Percentiles rank a stretch among this genome's conserved stretches.
Evolutionary conservation across 805 yeast genomes (phyloP).

Genomic region (Diddensiella caesifluorescens): DNA sequence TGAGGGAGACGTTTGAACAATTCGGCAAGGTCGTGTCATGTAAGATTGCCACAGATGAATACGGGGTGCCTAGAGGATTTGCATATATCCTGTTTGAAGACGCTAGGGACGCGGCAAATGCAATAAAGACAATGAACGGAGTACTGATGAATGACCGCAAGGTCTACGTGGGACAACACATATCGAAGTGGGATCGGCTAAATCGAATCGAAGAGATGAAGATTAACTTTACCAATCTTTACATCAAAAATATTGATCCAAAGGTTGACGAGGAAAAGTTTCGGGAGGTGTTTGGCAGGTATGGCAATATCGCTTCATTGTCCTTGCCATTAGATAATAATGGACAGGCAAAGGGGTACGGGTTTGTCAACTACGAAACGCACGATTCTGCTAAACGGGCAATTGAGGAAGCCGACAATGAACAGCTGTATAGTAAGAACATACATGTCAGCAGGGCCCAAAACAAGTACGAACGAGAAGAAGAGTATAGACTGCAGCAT

Average conservation of each 20-base stretch:
- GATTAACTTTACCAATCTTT: conserved; percentile 48
- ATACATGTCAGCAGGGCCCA: conserved; percentile 44
- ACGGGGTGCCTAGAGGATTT: conserved; percentile 44
- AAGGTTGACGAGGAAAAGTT: conserved; percentile 37
- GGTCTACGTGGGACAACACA: conserved; percentile 54
- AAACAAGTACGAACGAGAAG: conserved; percentile 34
- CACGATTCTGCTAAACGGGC: conserved; percentile 42
- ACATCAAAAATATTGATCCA: conserved; percentile 47
- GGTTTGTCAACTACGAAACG: conserved; percentile 44
- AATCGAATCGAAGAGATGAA: conserved; percentile 42
- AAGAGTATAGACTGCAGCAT: conserved; percentile 18
- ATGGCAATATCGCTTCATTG: conserved; percentile 45
- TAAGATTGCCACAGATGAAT: conserved; percentile 45
- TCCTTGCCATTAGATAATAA: conserved; percentile 44
- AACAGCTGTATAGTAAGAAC: conserved; percentile 35
- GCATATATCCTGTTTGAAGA: conserved; percentile 65
- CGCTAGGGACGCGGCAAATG: conserved; percentile 54
- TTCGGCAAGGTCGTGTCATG: conserved; percentile 47
- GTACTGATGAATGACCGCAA: conserved; percentile 31
- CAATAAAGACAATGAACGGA: conserved; percentile 53
- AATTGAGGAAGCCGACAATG: conserved; percentile 44
- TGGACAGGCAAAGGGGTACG: conserved; percentile 47
- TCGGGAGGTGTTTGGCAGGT: conserved; percentile 39
- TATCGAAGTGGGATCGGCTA: conserved; percentile 57
- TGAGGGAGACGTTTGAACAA: conserved; percentile 47